phyloP scores from a whole-genome alignment of 306 rosid species.

The Ceratonia siliqua region DNA sequence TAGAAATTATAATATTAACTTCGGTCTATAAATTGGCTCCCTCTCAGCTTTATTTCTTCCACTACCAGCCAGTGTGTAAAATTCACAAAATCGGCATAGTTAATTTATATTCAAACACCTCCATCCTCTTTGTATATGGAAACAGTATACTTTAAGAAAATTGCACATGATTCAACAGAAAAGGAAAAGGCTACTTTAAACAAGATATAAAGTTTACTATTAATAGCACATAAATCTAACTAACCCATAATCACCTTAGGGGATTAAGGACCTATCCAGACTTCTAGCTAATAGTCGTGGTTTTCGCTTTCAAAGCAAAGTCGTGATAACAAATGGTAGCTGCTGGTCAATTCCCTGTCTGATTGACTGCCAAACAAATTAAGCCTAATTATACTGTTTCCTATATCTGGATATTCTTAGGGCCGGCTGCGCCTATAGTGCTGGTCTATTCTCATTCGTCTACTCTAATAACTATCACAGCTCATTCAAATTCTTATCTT shows the following conservation, averaged over 20 bases:
- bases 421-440: slow-evolving; percentile 33
- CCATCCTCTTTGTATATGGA: neutral
- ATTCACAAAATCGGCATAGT: too few relatives aligned
- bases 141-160: neutral
- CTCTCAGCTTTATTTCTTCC: too few relatives aligned
- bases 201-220: neutral
- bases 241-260: neutral
- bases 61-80: too few relatives aligned
- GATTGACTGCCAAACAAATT: slow-evolving; percentile 33
- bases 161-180: neutral
- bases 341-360: slow-evolving; percentile 10
- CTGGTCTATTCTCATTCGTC: slow-evolving; percentile 15
- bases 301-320: slow-evolving; percentile 9
- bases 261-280: neutral
- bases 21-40: too few relatives aligned
- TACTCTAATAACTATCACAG: slow-evolving; percentile 13
- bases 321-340: slow-evolving; percentile 24
- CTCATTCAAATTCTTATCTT: slow-evolving; percentile 23
- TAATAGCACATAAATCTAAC: neutral
- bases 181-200: neutral
- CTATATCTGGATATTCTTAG: slow-evolving; percentile 11
- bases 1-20: too few relatives aligned
- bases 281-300: neutral
- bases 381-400: neutral
- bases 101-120: too few relatives aligned